Conservation (phyloP, 2,329 filamentous ascomycete genomes). For the Neopestalotiopsis sp. region DNA sequence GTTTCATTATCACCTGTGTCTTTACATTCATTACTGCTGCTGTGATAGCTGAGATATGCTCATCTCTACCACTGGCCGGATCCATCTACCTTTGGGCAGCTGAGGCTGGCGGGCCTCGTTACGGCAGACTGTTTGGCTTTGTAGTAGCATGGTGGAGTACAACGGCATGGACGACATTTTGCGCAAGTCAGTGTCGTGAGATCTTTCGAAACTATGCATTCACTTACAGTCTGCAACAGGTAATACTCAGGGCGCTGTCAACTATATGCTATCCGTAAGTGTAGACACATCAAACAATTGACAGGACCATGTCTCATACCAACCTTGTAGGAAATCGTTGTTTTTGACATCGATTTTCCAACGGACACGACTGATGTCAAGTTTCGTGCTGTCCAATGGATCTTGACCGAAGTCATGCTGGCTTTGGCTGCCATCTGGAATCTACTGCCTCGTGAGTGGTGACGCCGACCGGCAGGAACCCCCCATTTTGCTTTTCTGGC, state of each 20-base stretch:
- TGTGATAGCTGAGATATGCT: slow-evolving; percentile 65
- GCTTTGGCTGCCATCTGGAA: slow-evolving; percentile 55
- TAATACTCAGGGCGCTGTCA: slow-evolving; percentile 55
- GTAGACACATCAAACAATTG: not conserved
- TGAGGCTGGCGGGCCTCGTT: slow-evolving; percentile 59
- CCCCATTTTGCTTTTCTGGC: slow-evolving; percentile 22
- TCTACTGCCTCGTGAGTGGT: slow-evolving; percentile 53
- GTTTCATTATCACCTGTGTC: slow-evolving; percentile 62
- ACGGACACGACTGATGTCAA: slow-evolving; percentile 57
- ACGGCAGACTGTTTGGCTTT: slow-evolving; percentile 61
- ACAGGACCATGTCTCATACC: not conserved
- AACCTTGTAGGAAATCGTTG: slow-evolving; percentile 53
- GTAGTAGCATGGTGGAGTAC: slow-evolving; percentile 70
- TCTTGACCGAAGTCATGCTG: slow-evolving; percentile 57
- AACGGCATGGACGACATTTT: slow-evolving; percentile 65
- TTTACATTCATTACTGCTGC: slow-evolving; percentile 67
- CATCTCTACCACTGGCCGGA: slow-evolving; percentile 61
- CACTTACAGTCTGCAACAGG: slow-evolving; percentile 29
- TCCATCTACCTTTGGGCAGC: slow-evolving; percentile 68
- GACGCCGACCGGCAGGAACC: not conserved
- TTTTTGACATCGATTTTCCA: slow-evolving; percentile 61
- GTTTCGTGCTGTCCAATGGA: slow-evolving; percentile 66
- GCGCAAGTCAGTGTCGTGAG: slow-evolving; percentile 45
- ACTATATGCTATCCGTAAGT: slow-evolving; percentile 57
- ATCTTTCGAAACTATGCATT: not conserved